phyloP scores from a whole-genome alignment of 108 stramenopile genomes.

The Nitzschia inconspicua region DNA sequence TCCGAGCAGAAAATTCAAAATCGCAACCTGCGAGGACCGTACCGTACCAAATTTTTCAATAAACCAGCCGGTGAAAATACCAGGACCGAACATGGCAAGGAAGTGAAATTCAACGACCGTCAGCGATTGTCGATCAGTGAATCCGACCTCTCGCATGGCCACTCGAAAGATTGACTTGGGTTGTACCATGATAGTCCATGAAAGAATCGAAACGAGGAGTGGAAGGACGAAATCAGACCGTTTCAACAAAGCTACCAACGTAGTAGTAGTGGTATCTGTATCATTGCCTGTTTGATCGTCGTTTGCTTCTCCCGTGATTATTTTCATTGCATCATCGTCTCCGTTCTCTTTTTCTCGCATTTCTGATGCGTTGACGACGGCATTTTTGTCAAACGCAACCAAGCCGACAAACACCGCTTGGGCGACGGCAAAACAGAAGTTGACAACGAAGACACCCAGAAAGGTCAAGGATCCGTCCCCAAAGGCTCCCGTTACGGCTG shows the following conservation, averaged over 20 bases:
- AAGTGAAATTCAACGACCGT: constrained; percentile 47
- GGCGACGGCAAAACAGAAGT: constrained; percentile 3
- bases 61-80: constrained; percentile 30
- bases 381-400: constrained; percentile 19
- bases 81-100: constrained; percentile 44
- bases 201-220: constrained; percentile 9
- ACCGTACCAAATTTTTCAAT: constrained; percentile 21
- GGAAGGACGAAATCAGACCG: constrained; percentile 27
- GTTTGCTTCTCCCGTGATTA: background rate
- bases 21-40: constrained; percentile 8
- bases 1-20: constrained; percentile 2
- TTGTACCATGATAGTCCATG: constrained; percentile 42
- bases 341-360: background rate
- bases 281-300: constrained; percentile 1
- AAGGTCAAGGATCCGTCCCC: constrained; percentile 19
- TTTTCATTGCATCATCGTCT: background rate
- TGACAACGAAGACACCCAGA: constrained; percentile 34
- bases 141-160: constrained; percentile 42
- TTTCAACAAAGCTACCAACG: constrained; percentile 8
- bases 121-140: constrained; percentile 26
- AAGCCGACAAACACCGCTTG: constrained; percentile 15
- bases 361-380: too few species aligned
- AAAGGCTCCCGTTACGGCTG: constrained; percentile 28
- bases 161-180: constrained; percentile 44
- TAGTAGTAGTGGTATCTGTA: background rate